Percentiles rank a stretch among this genome's conserved stretches.
Evolutionary conservation across 1,139 yeast genomes (phyloP).

Genomic region (Hanseniaspora uvarum): DNA sequence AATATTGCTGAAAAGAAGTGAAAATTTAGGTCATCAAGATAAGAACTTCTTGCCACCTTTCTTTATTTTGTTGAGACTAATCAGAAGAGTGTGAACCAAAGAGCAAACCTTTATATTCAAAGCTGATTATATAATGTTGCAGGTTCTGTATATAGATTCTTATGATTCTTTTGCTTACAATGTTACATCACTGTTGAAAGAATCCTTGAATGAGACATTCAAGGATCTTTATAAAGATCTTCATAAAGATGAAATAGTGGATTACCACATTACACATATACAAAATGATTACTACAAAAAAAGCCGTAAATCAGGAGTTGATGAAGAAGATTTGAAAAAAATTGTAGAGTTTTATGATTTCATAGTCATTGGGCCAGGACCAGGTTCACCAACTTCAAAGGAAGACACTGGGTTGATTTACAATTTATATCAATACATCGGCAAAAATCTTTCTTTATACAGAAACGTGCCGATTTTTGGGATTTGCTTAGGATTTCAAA

Average conservation of each 20-base stretch:
- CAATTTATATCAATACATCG: constrained; percentile 21
- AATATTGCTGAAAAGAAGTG: too few relatives aligned
- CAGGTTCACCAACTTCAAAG: constrained; percentile 66
- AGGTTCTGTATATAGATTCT: constrained; percentile 65
- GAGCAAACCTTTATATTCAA: too few relatives aligned
- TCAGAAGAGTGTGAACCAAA: too few relatives aligned
- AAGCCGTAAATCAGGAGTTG: not conserved
- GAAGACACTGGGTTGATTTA: constrained; percentile 34
- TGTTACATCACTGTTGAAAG: constrained; percentile 52
- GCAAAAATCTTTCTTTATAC: not conserved
- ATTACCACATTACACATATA: constrained; percentile 51
- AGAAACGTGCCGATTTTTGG: constrained; percentile 58
- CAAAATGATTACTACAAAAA: constrained; percentile 50
- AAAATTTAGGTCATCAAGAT: too few relatives aligned
- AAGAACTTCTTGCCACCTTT: too few relatives aligned
- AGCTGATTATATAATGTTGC: constrained; percentile 1
- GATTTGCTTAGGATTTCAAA: constrained; percentile 86
- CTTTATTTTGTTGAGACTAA: too few relatives aligned
- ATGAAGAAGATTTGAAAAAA: constrained; percentile 33
- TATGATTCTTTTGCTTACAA: constrained; percentile 92
- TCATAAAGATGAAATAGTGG: constrained; percentile 36
- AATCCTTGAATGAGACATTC: constrained; percentile 22
- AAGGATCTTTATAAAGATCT: not conserved
- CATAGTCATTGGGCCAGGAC: constrained; percentile 90
- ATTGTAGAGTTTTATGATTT: constrained; percentile 51